Percentiles rank a stretch among this genome's conserved stretches.
Conservation (phyloP, 768 basidiomycete species). For the Gymnopilus dilepis region DNA sequence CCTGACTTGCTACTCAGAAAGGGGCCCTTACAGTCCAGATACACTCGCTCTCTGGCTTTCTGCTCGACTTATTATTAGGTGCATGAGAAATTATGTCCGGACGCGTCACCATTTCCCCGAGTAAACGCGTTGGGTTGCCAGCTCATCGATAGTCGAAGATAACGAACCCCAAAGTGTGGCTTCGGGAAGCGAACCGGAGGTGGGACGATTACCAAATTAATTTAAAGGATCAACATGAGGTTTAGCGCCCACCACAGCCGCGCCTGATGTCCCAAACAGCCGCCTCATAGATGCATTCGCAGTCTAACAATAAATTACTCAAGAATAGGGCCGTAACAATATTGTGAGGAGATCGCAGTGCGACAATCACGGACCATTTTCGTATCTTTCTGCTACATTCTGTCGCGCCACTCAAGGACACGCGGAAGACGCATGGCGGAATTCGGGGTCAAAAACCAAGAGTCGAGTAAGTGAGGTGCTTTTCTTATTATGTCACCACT, state of each 20-base stretch:
- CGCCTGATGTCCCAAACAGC: neutral
- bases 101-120: neutral
- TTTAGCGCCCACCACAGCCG: slow-evolving; percentile 5
- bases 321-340: too few relatives aligned
- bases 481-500: neutral
- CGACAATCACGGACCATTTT: neutral
- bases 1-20: neutral
- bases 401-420: neutral
- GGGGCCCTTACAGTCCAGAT: neutral
- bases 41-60: neutral
- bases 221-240: neutral
- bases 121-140: neutral
- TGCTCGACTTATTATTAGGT: neutral
- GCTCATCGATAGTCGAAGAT: slow-evolving; percentile 1
- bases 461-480: neutral
- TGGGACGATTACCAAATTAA: slow-evolving; percentile 1
- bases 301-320: too few relatives aligned
- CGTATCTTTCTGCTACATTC: neutral
- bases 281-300: too few relatives aligned
- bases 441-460: neutral
- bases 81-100: neutral
- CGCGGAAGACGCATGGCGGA: slow-evolving; percentile 4
- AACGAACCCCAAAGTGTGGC: neutral
- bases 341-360: too few relatives aligned
- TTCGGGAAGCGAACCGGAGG: neutral